phyloP scores from a whole-genome alignment of 106 monocot genomes.

The Vanilla planifolia region DNA sequence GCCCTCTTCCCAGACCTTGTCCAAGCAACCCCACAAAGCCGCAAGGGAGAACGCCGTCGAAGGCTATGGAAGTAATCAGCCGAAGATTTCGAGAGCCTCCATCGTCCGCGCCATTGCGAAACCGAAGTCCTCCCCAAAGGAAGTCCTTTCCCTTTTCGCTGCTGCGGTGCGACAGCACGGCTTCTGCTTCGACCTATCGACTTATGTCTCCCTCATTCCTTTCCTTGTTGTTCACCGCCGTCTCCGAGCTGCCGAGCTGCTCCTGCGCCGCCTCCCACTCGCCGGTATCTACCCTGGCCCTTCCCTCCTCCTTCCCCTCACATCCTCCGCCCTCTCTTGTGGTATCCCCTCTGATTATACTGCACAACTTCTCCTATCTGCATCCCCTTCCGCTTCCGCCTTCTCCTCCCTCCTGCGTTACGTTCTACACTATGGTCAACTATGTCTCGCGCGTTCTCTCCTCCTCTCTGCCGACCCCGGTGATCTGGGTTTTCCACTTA shows the following conservation, averaged over 20 bases:
- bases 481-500: slow-evolving; percentile 9
- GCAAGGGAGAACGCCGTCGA: background rate
- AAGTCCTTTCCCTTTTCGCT: slow-evolving; percentile 9
- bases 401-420: slow-evolving; percentile 6
- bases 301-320: slow-evolving; percentile 4
- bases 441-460: background rate
- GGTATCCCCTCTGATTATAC: background rate
- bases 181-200: slow-evolving; percentile 9
- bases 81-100: slow-evolving; percentile 1
- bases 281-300: background rate
- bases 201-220: slow-evolving; percentile 9
- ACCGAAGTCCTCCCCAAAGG: slow-evolving; percentile 4
- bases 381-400: background rate
- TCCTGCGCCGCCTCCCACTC: slow-evolving; percentile 8
- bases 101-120: slow-evolving; percentile 6
- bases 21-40: background rate
- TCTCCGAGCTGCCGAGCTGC: background rate
- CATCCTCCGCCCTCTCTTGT: background rate
- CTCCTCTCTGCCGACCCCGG: background rate
- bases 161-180: slow-evolving; percentile 1
- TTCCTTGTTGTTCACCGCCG: background rate
- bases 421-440: background rate
- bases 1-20: background rate
- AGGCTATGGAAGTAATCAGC: background rate
- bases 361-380: slow-evolving; percentile 1